Conservation (phyloP, 306 rosid species). For the Senna tora region DNA sequence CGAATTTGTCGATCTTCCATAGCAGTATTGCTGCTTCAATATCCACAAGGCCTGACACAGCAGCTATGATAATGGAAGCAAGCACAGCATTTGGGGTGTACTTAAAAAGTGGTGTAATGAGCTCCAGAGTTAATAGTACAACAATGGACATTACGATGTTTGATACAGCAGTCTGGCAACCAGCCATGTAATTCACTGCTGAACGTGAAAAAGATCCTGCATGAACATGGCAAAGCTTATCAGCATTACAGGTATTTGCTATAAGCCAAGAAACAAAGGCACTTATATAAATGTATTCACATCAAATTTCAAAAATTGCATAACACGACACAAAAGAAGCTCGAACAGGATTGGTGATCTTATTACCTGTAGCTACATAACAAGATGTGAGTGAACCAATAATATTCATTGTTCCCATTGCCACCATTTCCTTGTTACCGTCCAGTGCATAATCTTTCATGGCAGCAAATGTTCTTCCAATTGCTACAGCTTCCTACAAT, state of each 20-base stretch:
- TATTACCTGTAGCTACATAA: slow-evolving; percentile 74
- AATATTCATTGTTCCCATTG: slow-evolving; percentile 86
- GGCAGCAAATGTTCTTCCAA: slow-evolving; percentile 91
- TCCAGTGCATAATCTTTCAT: slow-evolving; percentile 74
- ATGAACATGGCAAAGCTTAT: slow-evolving; percentile 8
- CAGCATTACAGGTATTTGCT: neutral
- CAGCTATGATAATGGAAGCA: slow-evolving; percentile 73
- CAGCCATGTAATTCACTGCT: slow-evolving; percentile 86
- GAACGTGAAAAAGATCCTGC: slow-evolving; percentile 88
- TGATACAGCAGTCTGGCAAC: slow-evolving; percentile 80
- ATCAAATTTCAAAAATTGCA: too few relatives aligned
- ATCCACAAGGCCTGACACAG: slow-evolving; percentile 57
- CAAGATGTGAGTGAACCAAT: slow-evolving; percentile 86
- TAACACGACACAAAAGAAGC: neutral
- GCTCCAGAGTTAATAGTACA: slow-evolving; percentile 54
- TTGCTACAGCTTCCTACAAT: slow-evolving; percentile 87
- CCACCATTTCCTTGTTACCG: slow-evolving; percentile 95
- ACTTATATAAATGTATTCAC: too few relatives aligned
- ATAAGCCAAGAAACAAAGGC: neutral
- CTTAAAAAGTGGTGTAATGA: slow-evolving; percentile 80
- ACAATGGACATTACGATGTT: slow-evolving; percentile 77
- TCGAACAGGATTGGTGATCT: neutral
- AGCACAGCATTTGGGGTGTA: slow-evolving; percentile 92
- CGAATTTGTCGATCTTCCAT: slow-evolving; percentile 82
- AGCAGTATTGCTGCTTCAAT: slow-evolving; percentile 55